These are phyloP conservation scores for Candida berthetii DNA, from an alignment of 805 yeast genomes.

Conservation along the genomic window DNA sequence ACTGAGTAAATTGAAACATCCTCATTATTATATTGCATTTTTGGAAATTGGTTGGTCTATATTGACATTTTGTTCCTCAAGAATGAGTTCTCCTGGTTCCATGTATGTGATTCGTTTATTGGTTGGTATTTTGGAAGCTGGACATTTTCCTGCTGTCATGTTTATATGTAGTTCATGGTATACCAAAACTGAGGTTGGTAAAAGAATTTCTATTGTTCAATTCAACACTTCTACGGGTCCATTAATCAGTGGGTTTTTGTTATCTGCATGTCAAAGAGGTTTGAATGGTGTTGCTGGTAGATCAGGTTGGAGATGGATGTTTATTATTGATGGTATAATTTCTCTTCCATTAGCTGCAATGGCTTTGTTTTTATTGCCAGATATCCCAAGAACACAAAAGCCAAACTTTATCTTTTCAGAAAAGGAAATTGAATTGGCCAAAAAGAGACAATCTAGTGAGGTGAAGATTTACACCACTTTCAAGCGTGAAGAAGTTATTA, in stretches of 20 bases:
- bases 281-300: slow-evolving; percentile 36
- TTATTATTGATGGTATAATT: slow-evolving; percentile 55
- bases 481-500: slow-evolving; percentile 42
- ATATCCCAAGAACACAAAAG: slow-evolving; percentile 49
- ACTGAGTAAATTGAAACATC: slow-evolving; percentile 37
- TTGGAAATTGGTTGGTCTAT: slow-evolving; percentile 44
- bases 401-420: slow-evolving; percentile 46
- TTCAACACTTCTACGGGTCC: slow-evolving; percentile 43
- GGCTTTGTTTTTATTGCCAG: slow-evolving; percentile 53
- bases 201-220: slow-evolving; percentile 59
- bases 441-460: slow-evolving; percentile 24
- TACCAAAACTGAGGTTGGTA: slow-evolving; percentile 48
- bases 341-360: slow-evolving; percentile 52
- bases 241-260: slow-evolving; percentile 48
- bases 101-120: slow-evolving; percentile 58
- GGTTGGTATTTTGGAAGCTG: slow-evolving; percentile 62
- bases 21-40: slow-evolving; percentile 43
- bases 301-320: slow-evolving; percentile 64
- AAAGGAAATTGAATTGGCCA: slow-evolving; percentile 46
- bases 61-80: slow-evolving; percentile 62
- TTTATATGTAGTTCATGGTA: slow-evolving; percentile 56
- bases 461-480: slow-evolving; percentile 13
- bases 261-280: slow-evolving; percentile 34
- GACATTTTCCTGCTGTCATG: slow-evolving; percentile 54
- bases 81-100: slow-evolving; percentile 39